Evolutionary conservation across 306 rosid species (phyloP).

Genomic region (Astragalus glycyphyllos): DNA sequence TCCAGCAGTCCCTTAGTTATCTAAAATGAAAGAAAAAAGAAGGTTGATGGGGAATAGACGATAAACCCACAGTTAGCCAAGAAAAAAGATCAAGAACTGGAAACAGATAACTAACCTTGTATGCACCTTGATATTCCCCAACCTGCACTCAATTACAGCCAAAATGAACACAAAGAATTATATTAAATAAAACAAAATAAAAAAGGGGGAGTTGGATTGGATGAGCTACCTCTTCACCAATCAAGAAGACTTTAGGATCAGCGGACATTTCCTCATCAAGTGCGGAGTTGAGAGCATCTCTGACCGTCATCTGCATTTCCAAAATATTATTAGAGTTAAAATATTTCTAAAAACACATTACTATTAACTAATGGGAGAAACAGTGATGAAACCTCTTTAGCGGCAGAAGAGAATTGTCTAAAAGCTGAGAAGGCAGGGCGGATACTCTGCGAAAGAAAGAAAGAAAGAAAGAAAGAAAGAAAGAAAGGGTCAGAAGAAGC

Average conservation of each 20-base stretch:
- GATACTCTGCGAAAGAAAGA: constrained; percentile 52
- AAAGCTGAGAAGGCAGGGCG: constrained; percentile 64
- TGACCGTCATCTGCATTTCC: constrained; percentile 68
- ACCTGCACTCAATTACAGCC: constrained; percentile 61
- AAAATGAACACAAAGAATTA: constrained; percentile 36
- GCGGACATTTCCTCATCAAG: constrained; percentile 99
- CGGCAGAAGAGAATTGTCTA: constrained; percentile 67
- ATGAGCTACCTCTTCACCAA: constrained; percentile 99
- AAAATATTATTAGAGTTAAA: background rate
- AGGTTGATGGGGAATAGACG: constrained; percentile 2
- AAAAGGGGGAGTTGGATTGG: constrained; percentile 7
- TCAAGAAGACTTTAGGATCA: constrained; percentile 91
- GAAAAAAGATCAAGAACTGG: background rate
- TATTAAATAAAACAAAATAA: background rate
- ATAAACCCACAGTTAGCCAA: constrained; percentile 15
- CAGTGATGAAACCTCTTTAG: constrained; percentile 65
- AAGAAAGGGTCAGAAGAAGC: background rate
- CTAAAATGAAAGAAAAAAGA: constrained; percentile 47
- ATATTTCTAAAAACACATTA: background rate
- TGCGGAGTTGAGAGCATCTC: constrained; percentile 94
- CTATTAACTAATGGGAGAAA: background rate
- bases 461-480: too few species aligned
- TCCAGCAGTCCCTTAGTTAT: constrained; percentile 92
- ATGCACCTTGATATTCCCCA: constrained; percentile 99
- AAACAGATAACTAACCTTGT: constrained; percentile 70